Evolutionary conservation across 1,284 basidiomycete species (phyloP), one percentile per base, ranked within the genome.

Genomic region (Cerioporus squamosus): DNA sequence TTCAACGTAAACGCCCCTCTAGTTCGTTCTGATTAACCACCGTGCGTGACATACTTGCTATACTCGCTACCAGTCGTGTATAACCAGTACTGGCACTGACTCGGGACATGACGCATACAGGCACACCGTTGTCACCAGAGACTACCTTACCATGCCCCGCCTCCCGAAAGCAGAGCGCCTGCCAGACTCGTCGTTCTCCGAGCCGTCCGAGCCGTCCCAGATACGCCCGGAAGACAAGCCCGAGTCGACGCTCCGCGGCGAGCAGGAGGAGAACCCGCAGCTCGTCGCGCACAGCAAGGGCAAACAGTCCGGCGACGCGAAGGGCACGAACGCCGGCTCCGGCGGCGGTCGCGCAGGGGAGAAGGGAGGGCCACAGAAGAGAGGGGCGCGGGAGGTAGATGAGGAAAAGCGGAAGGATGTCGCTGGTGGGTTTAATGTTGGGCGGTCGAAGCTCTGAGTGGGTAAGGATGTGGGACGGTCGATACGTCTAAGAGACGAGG

Each of bases 241-340:
- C 5, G 57, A 64, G 43, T 51, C 59, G 29, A 68, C 71, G 62
- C 55, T 71, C 48, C 65, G 66, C 9, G 54, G 59, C 12, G 52
- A 56, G 57, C 70, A 74, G 63, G 72, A 70, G 63, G 73, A 74
- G 70, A 73, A 76, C 61, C 71, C 73, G 33, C 73, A 75, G 66
- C 56, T 70, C 24, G 53, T 70, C 18, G 65, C 66, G 56, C 68
- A 68, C 50, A 23, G 38, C 6, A 54, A 39, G 38, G 68, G 67
- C 6, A 45, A 39, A 42, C 66, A 70, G 61, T 59, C 62, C 7
- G 62, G 39, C 8, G 68, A 68, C 51, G 39, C 20, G 9, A 29
- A 57, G 51, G 47, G 52, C 23, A 24, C 22, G 8, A 24, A 51
- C 38, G n/a, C 36, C 23, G 31, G 14, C 33, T 22, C 22, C 2